Percentiles rank a stretch among this genome's conserved stretches.
phyloP scores from a whole-genome alignment of 495 filamentous ascomycete genomes.

The Saxispiralis lemnorum region DNA sequence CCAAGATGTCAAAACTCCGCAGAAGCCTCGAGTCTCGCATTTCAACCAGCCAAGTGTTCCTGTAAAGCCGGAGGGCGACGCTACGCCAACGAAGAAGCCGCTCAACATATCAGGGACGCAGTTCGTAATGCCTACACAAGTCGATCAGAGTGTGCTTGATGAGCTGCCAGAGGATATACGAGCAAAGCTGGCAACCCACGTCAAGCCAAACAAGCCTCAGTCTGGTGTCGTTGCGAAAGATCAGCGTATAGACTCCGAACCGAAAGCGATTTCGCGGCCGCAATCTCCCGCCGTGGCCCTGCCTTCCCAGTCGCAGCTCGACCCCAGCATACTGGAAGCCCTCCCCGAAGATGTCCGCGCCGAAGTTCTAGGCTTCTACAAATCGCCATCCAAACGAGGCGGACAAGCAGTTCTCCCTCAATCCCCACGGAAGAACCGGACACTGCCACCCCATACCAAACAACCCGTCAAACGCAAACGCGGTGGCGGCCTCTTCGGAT shows the following conservation, averaged over 20 bases:
- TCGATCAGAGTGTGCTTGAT: constrained; percentile 55
- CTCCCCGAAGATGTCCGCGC: constrained; percentile 69
- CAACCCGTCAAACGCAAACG: constrained; percentile 40
- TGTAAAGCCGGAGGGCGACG: constrained; percentile 11
- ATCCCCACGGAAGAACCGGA: constrained; percentile 38
- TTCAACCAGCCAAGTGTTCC: constrained; percentile 26
- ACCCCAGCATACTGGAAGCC: constrained; percentile 38
- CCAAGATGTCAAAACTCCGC: constrained; percentile 42
- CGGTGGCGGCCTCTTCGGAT: constrained; percentile 32
- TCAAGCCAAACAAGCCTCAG: background rate
- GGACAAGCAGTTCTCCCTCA: constrained; percentile 34
- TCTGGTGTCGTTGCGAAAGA: no score
- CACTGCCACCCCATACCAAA: constrained; percentile 19
- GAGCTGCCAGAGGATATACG: constrained; percentile 69
- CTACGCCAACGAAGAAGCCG: constrained; percentile 38
- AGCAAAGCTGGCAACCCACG: constrained; percentile 42
- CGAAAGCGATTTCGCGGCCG: constrained; percentile 1
- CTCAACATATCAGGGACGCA: constrained; percentile 71
- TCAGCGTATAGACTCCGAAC: background rate
- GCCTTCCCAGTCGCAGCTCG: constrained; percentile 24
- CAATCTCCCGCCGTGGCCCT: constrained; percentile 16
- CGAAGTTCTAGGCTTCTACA: constrained; percentile 58
- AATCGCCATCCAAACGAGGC: constrained; percentile 17
- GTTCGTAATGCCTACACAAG: constrained; percentile 66
- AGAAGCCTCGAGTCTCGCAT: constrained; percentile 6